Base-by-base conservation (phyloP, 1,284 basidiomycete genomes). In the Apiotrichum laibachii region DNA sequence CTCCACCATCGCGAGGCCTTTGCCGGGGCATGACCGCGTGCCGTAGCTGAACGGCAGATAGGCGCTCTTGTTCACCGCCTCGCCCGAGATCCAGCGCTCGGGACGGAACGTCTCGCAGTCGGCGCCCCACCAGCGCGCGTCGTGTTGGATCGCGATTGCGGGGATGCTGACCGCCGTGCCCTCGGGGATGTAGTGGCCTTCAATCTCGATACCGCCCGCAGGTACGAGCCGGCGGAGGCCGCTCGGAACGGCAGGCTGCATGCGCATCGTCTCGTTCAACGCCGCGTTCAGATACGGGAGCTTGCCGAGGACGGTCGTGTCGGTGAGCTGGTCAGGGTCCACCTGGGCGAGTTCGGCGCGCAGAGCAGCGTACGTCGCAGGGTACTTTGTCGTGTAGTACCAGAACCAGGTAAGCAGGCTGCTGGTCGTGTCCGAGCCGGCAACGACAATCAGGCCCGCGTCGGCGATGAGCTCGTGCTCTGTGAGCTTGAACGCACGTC, bases 141-240 rank as follows among this genome's bases (percentile, higher is more conserved):
- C 82, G 33, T 73, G 80, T 53, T 86, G 85, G 35, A 86, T 71
- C 9, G 65, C 62, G 39, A 62, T 64, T 5, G 55, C 62, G 6
- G 65, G 65, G n/a, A 67, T 50, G 47, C 62, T 62, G 34, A 67
- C 40, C 6, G 59, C 55, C 5, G 62, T 67, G 11, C 61, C 65
- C n/a, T 46, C 56, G 12, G 62, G 62, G 5, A 49, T 4, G 40
- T 62, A 59, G 53, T 56, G 62, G 49, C 62, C 65, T 8, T 60
- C 60, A 19, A 67, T 50, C 19, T 58, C 57, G 2, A 60, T 52
- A 15, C 65, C 65, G 16, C 59, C 62, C 1, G 6, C 55, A 13
- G 89, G 88, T 8, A 85, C 85, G 50, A 88, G 65, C 42, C 90
- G 85, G 21, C 89, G 86, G 22, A 95, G 84, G 33, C 92, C 92